Evolutionary conservation across 2,329 filamentous ascomycete species (phyloP).

Genomic region (Beauveria sp.): DNA sequence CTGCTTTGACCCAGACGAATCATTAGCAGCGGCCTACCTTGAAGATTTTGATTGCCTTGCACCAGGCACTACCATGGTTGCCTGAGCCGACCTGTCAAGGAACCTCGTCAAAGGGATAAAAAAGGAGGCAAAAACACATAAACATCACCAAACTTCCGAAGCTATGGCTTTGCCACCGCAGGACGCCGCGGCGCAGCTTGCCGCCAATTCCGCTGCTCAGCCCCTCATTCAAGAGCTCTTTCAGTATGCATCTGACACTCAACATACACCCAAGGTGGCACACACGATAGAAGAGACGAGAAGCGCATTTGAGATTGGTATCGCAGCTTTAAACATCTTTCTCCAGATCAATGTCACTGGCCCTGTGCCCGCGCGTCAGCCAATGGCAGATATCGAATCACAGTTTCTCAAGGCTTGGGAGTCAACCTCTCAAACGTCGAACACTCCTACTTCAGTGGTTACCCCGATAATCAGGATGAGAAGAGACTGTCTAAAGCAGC

Average conservation of each 20-base stretch:
- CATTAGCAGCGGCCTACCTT: too few relatives aligned
- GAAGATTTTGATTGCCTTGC: slow-evolving; percentile 4
- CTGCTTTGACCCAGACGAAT: neutral
- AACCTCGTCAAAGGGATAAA: neutral
- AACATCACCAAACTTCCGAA: neutral
- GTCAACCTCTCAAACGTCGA: neutral
- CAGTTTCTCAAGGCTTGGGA: slow-evolving; percentile 34
- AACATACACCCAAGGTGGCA: neutral
- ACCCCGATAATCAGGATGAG: slow-evolving; percentile 34
- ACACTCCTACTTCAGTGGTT: neutral
- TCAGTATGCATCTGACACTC: neutral
- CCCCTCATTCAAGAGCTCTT: slow-evolving; percentile 8
- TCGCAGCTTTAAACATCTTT: slow-evolving; percentile 32
- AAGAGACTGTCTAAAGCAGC: slow-evolving; percentile 53
- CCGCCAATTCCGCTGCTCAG: neutral
- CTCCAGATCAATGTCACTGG: slow-evolving; percentile 84
- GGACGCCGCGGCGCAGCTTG: slow-evolving; percentile 4
- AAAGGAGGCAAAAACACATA: neutral
- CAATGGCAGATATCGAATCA: slow-evolving; percentile 22
- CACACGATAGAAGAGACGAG: neutral
- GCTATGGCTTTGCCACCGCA: neutral
- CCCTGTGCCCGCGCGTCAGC: slow-evolving; percentile 51
- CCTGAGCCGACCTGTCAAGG: neutral
- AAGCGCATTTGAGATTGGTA: slow-evolving; percentile 22
- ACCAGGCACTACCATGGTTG: neutral